phyloP scores from a whole-genome alignment of 306 rosid species.

The Abrus precatorius region DNA sequence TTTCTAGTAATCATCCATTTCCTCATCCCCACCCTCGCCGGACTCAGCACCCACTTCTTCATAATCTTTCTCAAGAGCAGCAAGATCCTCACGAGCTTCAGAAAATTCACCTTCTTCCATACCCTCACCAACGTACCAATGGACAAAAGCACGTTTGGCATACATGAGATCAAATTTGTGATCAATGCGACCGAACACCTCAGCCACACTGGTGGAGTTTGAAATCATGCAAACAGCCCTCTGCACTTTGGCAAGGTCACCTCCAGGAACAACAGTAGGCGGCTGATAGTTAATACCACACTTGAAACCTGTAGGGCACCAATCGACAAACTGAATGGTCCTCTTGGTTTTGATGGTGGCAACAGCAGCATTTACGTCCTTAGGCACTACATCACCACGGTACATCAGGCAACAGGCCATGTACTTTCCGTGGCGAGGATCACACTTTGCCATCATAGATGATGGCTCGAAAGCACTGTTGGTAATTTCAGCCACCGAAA shows the following conservation, averaged over 20 bases:
- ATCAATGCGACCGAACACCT: conserved; percentile 90
- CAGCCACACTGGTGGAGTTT: conserved; percentile 92
- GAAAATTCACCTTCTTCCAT: conserved; percentile 99
- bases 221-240: conserved; percentile 95
- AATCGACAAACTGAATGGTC: conserved; percentile 90
- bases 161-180: conserved; percentile 95
- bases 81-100: conserved; percentile 96
- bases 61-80: conserved; percentile 35
- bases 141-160: conserved; percentile 91
- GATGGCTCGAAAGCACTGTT: conserved; percentile 97
- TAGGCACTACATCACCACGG: conserved; percentile 96
- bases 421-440: conserved; percentile 94
- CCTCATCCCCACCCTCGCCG: conserved; percentile 80
- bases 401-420: conserved; percentile 98
- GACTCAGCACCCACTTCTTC: conserved; percentile 97
- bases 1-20: conserved; percentile 72
- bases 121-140: conserved; percentile 98
- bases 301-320: conserved; percentile 98
- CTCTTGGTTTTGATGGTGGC: conserved; percentile 92
- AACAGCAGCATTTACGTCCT: conserved; percentile 93
- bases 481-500: conserved; percentile 90
- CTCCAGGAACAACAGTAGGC: conserved; percentile 94
- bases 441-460: conserved; percentile 98
- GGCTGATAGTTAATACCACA: conserved; percentile 97
- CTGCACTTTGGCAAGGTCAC: conserved; percentile 96